phyloP scores from a whole-genome alignment of 2,329 filamentous ascomycete genomes.

The Chrysoporthe cubensis region DNA sequence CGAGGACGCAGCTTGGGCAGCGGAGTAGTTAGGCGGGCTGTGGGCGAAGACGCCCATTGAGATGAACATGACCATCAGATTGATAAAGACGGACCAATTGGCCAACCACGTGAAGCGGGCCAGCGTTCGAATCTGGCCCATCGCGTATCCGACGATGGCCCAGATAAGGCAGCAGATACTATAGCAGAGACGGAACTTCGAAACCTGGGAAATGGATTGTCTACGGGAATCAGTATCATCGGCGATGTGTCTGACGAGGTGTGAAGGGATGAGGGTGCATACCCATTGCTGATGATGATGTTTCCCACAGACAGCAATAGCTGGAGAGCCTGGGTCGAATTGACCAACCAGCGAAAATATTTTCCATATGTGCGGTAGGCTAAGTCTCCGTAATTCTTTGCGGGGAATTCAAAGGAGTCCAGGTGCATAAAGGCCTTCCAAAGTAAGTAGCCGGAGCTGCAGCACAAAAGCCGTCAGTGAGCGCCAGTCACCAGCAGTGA shows the following conservation, averaged over 20 bases:
- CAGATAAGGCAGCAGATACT: conserved; percentile 54
- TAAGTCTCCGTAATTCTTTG: conserved; percentile 50
- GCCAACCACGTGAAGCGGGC: conserved; percentile 57
- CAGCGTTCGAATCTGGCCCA: conserved; percentile 59
- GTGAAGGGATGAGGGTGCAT: not conserved
- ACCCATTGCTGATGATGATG: conserved; percentile 52
- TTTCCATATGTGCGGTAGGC: conserved; percentile 50
- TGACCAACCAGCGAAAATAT: conserved; percentile 49
- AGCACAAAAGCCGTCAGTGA: not conserved
- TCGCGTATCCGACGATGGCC: conserved; percentile 50
- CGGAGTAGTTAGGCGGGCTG: conserved; percentile 50
- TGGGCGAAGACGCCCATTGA: conserved; percentile 56
- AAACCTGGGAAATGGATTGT: conserved; percentile 55
- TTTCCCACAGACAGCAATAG: conserved; percentile 54
- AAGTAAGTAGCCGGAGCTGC: conserved; percentile 43
- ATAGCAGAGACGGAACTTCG: conserved; percentile 54
- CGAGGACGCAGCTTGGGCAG: conserved; percentile 35
- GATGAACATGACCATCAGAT: conserved; percentile 56
- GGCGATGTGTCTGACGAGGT: not conserved
- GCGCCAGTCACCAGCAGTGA: not conserved
- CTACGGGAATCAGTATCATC: conserved; percentile 29
- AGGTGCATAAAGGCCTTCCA: conserved; percentile 47
- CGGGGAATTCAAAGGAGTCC: conserved; percentile 49
- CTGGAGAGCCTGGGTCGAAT: conserved; percentile 49
- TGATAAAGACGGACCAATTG: conserved; percentile 58